Conservation (phyloP, 306 rosid species). For the Abrus precatorius region DNA sequence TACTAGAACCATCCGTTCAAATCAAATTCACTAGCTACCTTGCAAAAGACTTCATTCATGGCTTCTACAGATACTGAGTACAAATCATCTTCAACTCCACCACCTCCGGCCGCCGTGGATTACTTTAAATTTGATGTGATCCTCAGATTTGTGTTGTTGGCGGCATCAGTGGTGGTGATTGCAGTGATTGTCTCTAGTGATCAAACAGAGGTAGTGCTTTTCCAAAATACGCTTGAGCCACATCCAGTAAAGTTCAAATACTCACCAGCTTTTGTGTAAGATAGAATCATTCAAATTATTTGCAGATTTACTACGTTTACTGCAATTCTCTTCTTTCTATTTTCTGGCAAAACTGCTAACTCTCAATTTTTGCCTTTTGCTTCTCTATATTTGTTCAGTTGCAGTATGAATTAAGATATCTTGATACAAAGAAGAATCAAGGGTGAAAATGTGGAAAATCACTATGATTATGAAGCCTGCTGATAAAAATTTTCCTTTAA, state of each 20-base stretch:
- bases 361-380: neutral
- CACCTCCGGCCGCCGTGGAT: slow-evolving; percentile 1
- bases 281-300: slow-evolving; percentile 13
- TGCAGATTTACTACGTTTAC: neutral
- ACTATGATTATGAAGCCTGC: slow-evolving; percentile 2
- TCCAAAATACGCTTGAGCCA: neutral
- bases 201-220: slow-evolving; percentile 49
- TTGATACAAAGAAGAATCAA: neutral
- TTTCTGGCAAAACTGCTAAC: neutral
- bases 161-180: slow-evolving; percentile 59
- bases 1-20: slow-evolving; percentile 28
- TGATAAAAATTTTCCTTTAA: neutral
- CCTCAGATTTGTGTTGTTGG: slow-evolving; percentile 68
- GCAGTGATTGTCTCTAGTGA: slow-evolving; percentile 65
- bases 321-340: neutral
- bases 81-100: slow-evolving; percentile 33
- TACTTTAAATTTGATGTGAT: slow-evolving; percentile 52
- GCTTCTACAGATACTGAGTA: slow-evolving; percentile 59
- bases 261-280: slow-evolving; percentile 81
- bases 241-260: slow-evolving; percentile 62
- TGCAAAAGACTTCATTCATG: slow-evolving; percentile 56
- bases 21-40: slow-evolving; percentile 32
- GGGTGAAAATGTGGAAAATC: neutral
- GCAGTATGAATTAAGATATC: neutral
- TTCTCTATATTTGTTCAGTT: slow-evolving; percentile 11